These are phyloP conservation scores for Phytophthora crassamura DNA, from an alignment of 352 stramenopile species.

Conservation along the genomic window DNA sequence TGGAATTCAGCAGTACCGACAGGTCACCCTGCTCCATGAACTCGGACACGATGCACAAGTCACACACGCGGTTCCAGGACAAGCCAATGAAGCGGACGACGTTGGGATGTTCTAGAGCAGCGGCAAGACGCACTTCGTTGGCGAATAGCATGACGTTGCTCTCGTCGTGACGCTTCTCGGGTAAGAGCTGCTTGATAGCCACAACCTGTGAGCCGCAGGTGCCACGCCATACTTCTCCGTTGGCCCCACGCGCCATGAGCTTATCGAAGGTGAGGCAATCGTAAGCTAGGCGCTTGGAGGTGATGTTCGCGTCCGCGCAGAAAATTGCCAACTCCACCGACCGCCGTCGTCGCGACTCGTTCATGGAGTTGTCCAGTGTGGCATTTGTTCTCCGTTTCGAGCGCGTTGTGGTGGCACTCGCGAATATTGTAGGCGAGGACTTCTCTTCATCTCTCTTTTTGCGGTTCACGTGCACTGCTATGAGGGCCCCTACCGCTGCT, in stretches of 20 bases:
- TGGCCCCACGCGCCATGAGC: slow-evolving; percentile 53
- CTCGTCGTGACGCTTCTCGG: slow-evolving; percentile 51
- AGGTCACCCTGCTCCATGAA: slow-evolving; percentile 70
- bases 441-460: slow-evolving; percentile 16
- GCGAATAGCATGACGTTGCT: slow-evolving; percentile 55
- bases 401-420: slow-evolving; percentile 24
- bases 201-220: slow-evolving; percentile 48
- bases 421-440: slow-evolving; percentile 32
- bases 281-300: slow-evolving; percentile 57
- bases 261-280: slow-evolving; percentile 45
- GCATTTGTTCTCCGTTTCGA: slow-evolving; percentile 13
- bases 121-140: slow-evolving; percentile 58
- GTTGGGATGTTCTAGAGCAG: slow-evolving; percentile 61
- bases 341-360: slow-evolving; percentile 27
- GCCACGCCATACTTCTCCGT: slow-evolving; percentile 69
- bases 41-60: slow-evolving; percentile 70
- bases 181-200: slow-evolving; percentile 69
- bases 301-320: slow-evolving; percentile 49
- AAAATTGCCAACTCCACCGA: slow-evolving; percentile 50
- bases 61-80: slow-evolving; percentile 56
- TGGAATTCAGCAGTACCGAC: slow-evolving; percentile 50
- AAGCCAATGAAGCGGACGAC: slow-evolving; percentile 75
- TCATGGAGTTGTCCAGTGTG: slow-evolving; percentile 14
- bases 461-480: slow-evolving; percentile 24
- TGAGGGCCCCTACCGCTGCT: slow-evolving; percentile 18